phyloP scores from a whole-genome alignment of 1,284 basidiomycete genomes.

The Ustilago shanxiensis region DNA sequence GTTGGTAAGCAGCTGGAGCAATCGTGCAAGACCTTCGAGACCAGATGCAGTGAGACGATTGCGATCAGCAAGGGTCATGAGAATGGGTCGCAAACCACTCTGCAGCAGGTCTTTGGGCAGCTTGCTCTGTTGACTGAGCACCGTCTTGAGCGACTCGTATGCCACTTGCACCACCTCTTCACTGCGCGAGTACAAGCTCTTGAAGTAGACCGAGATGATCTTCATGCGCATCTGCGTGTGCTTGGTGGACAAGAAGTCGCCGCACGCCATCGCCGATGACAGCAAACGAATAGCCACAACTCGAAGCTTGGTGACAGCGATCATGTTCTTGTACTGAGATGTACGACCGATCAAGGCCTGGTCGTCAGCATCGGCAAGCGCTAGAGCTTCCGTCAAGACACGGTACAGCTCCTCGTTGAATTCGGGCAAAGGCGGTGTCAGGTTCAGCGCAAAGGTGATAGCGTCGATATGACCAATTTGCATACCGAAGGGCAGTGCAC shows the following conservation, averaged over 20 bases:
- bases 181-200: conserved; percentile 94
- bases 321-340: conserved; percentile 81
- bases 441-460: conserved; percentile 85
- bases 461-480: conserved; percentile 99
- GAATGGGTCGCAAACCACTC: conserved; percentile 91
- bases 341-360: conserved; percentile 80
- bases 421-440: conserved; percentile 87
- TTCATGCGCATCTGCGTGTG: conserved; percentile 73
- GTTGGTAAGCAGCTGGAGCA: conserved; percentile 93
- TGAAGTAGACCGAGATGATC: conserved; percentile 98
- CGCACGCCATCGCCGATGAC: conserved; percentile 92
- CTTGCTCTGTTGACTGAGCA: conserved; percentile 86
- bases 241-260: conserved; percentile 78
- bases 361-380: conserved; percentile 95
- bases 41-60: conserved; percentile 94
- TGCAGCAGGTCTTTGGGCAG: conserved; percentile 96
- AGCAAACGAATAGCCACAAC: conserved; percentile 94
- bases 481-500: conserved; percentile 92
- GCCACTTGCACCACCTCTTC: conserved; percentile 95
- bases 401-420: conserved; percentile 92
- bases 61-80: conserved; percentile 98
- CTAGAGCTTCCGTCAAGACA: conserved; percentile 92
- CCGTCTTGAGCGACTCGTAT: conserved; percentile 90
- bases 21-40: conserved; percentile 90
- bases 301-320: conserved; percentile 90